These are phyloP conservation scores for Mediolabrus comicus DNA, from an alignment of 108 stramenopile species.

Conservation along the genomic window DNA sequence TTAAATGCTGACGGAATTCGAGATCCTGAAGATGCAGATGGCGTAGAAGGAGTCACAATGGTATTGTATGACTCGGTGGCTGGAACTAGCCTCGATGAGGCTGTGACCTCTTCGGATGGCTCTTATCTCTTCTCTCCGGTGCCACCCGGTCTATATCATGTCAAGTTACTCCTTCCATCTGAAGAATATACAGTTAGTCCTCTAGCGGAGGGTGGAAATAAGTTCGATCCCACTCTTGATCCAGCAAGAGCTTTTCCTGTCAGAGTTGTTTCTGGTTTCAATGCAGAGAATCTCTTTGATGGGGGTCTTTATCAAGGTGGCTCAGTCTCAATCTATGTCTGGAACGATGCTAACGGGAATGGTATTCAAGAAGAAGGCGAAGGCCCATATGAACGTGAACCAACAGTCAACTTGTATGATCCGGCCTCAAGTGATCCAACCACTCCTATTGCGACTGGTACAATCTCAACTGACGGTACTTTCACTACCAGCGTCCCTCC, in stretches of 20 bases:
- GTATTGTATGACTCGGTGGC: neutral
- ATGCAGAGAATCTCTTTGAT: constrained; percentile 3
- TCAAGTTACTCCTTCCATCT: neutral
- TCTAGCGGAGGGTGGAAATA: neutral
- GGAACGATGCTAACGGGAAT: neutral
- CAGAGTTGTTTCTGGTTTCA: neutral
- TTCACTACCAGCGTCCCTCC: neutral
- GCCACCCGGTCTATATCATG: neutral
- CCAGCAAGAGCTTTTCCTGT: neutral
- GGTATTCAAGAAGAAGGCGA: neutral
- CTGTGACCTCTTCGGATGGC: constrained; percentile 14
- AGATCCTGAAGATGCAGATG: neutral
- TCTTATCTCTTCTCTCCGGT: constrained; percentile 13
- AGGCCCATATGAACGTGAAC: neutral
- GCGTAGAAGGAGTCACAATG: constrained; percentile 10
- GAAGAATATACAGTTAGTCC: neutral
- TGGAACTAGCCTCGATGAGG: neutral
- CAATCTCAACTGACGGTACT: neutral
- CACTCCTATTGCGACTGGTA: neutral
- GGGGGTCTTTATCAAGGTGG: neutral
- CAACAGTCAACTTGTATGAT: neutral
- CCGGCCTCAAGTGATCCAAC: neutral
- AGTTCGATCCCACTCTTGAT: neutral
- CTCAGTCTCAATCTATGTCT: neutral
- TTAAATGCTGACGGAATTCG: neutral